Base-by-base conservation (phyloP, 2,329 filamentous ascomycete species). In the Huntiella moniliformis region DNA sequence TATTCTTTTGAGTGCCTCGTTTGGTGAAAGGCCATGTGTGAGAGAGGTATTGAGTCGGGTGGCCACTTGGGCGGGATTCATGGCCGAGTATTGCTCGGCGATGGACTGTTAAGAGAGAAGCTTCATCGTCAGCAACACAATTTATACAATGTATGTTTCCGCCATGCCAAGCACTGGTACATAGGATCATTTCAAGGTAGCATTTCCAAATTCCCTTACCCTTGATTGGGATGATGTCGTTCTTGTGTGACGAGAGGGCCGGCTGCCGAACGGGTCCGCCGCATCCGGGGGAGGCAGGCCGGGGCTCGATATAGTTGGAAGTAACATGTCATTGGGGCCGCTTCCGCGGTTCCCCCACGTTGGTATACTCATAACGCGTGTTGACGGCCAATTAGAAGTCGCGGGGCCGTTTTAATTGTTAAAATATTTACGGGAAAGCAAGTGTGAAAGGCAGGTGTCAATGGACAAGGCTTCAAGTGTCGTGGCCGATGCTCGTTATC, bases 41-140 rank as follows among this genome's bases (percentile, higher is more conserved):
- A 94, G 66, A n/a, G 87, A 95, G 3, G 88, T 92, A 52, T 78
- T 71, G 45, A 96, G 67, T 52, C 75, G 77, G 45, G 77, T 69
- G 38, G 85, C 86, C 8, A 82, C 80, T 61, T 94, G 82, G 57
- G 79, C 70, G 15, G 80, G 71, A n/a, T 77, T 79, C 58, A 95
- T 72, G 56, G 74, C 66, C 22, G 75, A 70, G 56, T 67, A 79
- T 46, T 75, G 67, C 49, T 78, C 73, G 47, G 76, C 74, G 38
- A 72, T 59, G 44, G 60, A 66, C 70, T 47, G 45, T 16, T 41
- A 5, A 15, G 5, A 31, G 13, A 46, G 39, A 37, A 47, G 41
- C 38, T 42, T 31, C 11, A 31, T 42, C 44, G 45, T 56, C 49
- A 55, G 53, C 10, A 34, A 11, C 16, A 36, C 12, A 16, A 4